Evolutionary conservation across 352 stramenopile species (phyloP).

Genomic region (Phytophthora vignae): DNA sequence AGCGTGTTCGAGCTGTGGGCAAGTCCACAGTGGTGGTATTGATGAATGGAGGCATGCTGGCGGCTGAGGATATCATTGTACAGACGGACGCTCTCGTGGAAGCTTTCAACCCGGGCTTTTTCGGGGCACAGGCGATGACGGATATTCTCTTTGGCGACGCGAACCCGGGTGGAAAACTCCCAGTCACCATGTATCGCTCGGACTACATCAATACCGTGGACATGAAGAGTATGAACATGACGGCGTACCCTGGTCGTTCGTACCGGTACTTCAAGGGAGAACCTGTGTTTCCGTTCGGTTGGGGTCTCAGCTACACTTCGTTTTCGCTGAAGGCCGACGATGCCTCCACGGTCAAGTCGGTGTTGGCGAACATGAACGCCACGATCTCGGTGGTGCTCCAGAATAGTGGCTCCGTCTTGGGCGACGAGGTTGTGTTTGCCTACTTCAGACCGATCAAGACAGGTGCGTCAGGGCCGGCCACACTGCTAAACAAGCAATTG

Average conservation of each 20-base stretch:
- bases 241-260: conserved; percentile 85
- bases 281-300: conserved; percentile 91
- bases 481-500: conserved; percentile 71
- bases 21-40: conserved; percentile 87
- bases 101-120: conserved; percentile 87
- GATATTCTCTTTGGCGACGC: conserved; percentile 86
- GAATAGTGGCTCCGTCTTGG: conserved; percentile 54
- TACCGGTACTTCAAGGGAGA: conserved; percentile 93
- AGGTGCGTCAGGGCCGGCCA: conserved; percentile 55
- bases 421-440: conserved; percentile 72
- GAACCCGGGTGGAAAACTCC: conserved; percentile 84
- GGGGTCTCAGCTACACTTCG: conserved; percentile 89
- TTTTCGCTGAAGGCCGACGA: conserved; percentile 49
- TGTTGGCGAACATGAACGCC: conserved; percentile 36
- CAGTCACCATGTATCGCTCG: conserved; percentile 89
- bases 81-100: conserved; percentile 75
- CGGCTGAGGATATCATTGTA: conserved; percentile 72
- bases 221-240: conserved; percentile 58
- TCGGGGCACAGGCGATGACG: conserved; percentile 75
- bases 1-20: conserved; percentile 60
- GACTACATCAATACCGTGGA: conserved; percentile 90
- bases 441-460: conserved; percentile 72
- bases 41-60: conserved; percentile 88
- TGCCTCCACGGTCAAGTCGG: neutral
- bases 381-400: conserved; percentile 55